These are phyloP conservation scores for Teratosphaeria epicoccoides DNA, from an alignment of 2,329 filamentous ascomycete species.

Conservation along the genomic window DNA sequence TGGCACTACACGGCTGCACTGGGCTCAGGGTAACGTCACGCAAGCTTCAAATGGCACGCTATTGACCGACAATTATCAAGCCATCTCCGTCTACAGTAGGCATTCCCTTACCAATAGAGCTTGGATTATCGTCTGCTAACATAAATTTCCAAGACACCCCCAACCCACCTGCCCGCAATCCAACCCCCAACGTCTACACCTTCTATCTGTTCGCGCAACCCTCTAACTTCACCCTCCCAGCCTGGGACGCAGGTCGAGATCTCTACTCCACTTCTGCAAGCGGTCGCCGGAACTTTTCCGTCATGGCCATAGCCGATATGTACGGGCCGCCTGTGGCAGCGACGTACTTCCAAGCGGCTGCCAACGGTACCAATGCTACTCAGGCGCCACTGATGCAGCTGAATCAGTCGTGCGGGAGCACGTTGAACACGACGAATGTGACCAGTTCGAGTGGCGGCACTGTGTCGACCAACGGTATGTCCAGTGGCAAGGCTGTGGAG, in stretches of 20 bases:
- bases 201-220: slow-evolving; percentile 24
- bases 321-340: slow-evolving; percentile 17
- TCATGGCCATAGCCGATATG: slow-evolving; percentile 10
- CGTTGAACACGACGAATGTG: background rate
- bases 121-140: background rate
- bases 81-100: slow-evolving; percentile 17
- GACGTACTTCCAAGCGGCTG: slow-evolving; percentile 15
- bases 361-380: background rate
- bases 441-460: background rate
- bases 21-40: slow-evolving; percentile 18
- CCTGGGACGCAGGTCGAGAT: slow-evolving; percentile 10
- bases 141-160: background rate
- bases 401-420: background rate
- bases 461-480: background rate
- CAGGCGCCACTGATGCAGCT: background rate
- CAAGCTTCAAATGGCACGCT: slow-evolving; percentile 12
- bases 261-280: slow-evolving; percentile 5
- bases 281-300: slow-evolving; percentile 17
- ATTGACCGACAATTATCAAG: slow-evolving; percentile 6
- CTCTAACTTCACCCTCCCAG: slow-evolving; percentile 12
- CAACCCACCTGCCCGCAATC: background rate
- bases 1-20: slow-evolving; percentile 19
- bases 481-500: background rate
- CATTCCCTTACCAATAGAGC: background rate
- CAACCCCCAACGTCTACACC: slow-evolving; percentile 14